phyloP scores from a whole-genome alignment of 2,329 filamentous ascomycete species.

The Microsporum audouinii region DNA sequence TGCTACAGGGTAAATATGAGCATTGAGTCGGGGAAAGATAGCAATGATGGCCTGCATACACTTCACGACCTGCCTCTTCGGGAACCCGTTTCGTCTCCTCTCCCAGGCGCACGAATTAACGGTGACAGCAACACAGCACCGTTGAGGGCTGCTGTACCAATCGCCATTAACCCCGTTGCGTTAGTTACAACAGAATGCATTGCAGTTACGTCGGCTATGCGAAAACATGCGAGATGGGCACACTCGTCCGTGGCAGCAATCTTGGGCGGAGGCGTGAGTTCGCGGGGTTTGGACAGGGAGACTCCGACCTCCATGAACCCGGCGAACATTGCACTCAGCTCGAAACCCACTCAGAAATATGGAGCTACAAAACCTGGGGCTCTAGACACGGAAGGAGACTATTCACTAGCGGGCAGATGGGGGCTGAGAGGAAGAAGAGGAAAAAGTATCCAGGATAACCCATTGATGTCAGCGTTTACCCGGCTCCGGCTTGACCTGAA shows the following conservation, averaged over 20 bases:
- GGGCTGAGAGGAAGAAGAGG: slow-evolving; percentile 88
- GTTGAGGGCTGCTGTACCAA: slow-evolving; percentile 23
- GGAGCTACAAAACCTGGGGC: slow-evolving; percentile 16
- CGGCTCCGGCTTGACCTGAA: slow-evolving; percentile 79
- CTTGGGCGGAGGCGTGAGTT: slow-evolving; percentile 55
- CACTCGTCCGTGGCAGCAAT: slow-evolving; percentile 96
- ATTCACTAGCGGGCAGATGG: slow-evolving; percentile 67
- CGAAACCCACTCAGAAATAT: slow-evolving; percentile 12
- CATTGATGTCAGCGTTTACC: slow-evolving; percentile 88
- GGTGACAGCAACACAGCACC: background rate
- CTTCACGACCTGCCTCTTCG: background rate
- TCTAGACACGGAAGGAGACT: slow-evolving; percentile 22
- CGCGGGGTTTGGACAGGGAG: slow-evolving; percentile 37
- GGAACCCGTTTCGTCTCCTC: background rate
- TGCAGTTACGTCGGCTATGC: slow-evolving; percentile 93
- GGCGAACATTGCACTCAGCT: slow-evolving; percentile 18
- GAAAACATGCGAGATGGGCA: slow-evolving; percentile 91
- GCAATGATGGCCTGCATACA: slow-evolving; percentile 5
- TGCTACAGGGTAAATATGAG: slow-evolving; percentile 10
- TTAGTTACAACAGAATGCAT: slow-evolving; percentile 98
- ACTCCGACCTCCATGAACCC: slow-evolving; percentile 29
- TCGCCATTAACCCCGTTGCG: slow-evolving; percentile 81
- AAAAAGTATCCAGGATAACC: slow-evolving; percentile 95
- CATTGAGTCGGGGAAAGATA: slow-evolving; percentile 7
- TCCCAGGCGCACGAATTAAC: background rate